Percentiles rank a stretch among this genome's conserved stretches.
Conservation (phyloP, 768 basidiomycete genomes). For the Leccinellum albellum region DNA sequence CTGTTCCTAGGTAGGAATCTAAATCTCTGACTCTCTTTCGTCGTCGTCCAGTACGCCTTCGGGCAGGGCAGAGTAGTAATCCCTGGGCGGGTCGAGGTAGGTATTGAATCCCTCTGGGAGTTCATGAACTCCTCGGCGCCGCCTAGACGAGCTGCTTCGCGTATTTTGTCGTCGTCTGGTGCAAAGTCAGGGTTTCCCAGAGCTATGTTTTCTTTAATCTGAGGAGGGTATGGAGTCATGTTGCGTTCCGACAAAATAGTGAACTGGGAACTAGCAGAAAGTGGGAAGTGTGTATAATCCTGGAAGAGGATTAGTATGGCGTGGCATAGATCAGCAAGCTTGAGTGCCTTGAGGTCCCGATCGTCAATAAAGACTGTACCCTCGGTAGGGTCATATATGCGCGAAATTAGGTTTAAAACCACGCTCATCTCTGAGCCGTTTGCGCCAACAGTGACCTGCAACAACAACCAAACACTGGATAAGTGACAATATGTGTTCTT, state of each 20-base stretch:
- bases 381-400: constrained; percentile 66
- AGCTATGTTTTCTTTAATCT: constrained; percentile 78
- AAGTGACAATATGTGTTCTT: not conserved
- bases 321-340: constrained; percentile 60
- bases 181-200: constrained; percentile 62
- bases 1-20: no score
- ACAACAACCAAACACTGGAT: not conserved
- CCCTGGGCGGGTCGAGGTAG: constrained; percentile 66
- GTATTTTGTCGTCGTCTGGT: constrained; percentile 51
- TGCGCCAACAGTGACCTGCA: constrained; percentile 68
- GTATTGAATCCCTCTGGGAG: constrained; percentile 68
- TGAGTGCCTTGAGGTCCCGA: constrained; percentile 56
- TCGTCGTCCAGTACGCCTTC: no score
- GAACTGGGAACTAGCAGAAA: constrained; percentile 50
- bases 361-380: constrained; percentile 67
- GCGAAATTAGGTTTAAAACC: constrained; percentile 66
- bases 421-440: constrained; percentile 84
- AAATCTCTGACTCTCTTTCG: no score
- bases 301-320: constrained; percentile 73
- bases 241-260: not conserved
- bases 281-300: constrained; percentile 75
- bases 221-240: not conserved
- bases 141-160: constrained; percentile 63
- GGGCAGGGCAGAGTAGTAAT: constrained; percentile 62
- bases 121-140: constrained; percentile 65